These are phyloP conservation scores for Juncus inflexus DNA, from an alignment of 176 grass and related monocot genomes.

Conservation along the genomic window DNA sequence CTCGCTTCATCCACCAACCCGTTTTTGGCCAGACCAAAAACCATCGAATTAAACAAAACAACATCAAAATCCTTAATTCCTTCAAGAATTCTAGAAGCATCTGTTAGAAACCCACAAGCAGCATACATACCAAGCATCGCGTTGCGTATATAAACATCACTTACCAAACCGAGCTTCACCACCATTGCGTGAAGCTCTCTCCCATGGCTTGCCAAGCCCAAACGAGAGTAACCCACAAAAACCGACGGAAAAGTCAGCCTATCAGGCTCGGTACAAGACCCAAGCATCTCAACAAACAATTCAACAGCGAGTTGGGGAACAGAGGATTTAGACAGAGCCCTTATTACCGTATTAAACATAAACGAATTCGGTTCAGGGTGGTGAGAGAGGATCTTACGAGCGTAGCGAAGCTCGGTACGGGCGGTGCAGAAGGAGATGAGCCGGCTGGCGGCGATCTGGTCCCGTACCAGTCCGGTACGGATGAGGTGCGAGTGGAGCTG, in stretches of 20 bases:
- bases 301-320: conserved; percentile 32
- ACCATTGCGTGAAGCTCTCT: conserved; percentile 64
- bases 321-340: conserved; percentile 45
- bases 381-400: conserved; percentile 43
- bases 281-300: conserved; percentile 58
- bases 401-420: conserved; percentile 39
- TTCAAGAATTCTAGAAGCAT: conserved; percentile 34
- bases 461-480: conserved; percentile 49
- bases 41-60: conserved; percentile 59
- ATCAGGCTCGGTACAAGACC: conserved; percentile 25
- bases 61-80: conserved; percentile 37
- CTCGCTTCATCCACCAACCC: conserved; percentile 42
- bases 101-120: conserved; percentile 25
- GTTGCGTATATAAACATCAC: conserved; percentile 53
- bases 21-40: conserved; percentile 42
- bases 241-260: conserved; percentile 52
- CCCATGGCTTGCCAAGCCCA: conserved; percentile 31
- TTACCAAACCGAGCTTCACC: conserved; percentile 54
- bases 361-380: conserved; percentile 53
- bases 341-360: conserved; percentile 70
- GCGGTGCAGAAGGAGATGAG: conserved; percentile 47
- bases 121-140: conserved; percentile 69
- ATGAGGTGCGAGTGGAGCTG: conserved; percentile 69
- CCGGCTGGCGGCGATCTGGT: conserved; percentile 58
- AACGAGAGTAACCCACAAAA: conserved; percentile 38